Percentiles rank a stretch among this genome's conserved stretches.
phyloP scores from a whole-genome alignment of 352 stramenopile genomes.

The Hyaloperonospora brassicae region DNA sequence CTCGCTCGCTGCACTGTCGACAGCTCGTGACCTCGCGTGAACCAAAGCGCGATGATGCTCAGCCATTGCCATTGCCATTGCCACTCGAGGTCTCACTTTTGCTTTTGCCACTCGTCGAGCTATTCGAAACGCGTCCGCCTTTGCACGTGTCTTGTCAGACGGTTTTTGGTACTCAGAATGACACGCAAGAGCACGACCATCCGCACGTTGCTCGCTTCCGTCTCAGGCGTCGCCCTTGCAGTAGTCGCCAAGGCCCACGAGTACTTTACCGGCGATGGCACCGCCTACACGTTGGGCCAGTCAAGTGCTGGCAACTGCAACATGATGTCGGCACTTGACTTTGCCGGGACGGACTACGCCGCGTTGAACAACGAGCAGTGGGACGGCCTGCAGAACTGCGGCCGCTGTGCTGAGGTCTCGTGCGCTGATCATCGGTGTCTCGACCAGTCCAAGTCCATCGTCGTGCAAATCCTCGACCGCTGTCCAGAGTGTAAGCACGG shows the following conservation, averaged over 20 bases:
- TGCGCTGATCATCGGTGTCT: conserved; percentile 46
- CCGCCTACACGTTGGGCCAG: conserved; percentile 36
- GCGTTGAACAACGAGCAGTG: conserved; percentile 65
- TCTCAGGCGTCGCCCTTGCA: conserved; percentile 3
- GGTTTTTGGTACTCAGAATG: not conserved
- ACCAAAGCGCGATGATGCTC: too few species aligned
- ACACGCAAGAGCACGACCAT: conserved; percentile 8
- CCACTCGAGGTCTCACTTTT: conserved; percentile 6
- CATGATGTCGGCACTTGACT: conserved; percentile 31
- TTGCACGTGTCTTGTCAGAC: conserved; percentile 8
- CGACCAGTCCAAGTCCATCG: conserved; percentile 30
- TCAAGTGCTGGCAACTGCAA: conserved; percentile 42
- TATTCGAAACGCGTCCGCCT: conserved; percentile 5
- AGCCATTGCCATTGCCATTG: too few species aligned
- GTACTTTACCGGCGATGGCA: conserved; percentile 39
- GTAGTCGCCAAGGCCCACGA: conserved; percentile 15
- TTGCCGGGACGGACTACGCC: conserved; percentile 47
- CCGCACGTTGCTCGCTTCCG: conserved; percentile 4
- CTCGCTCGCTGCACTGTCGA: too few species aligned
- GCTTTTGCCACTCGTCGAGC: conserved; percentile 20
- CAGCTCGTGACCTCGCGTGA: too few species aligned
- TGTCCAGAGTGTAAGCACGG: conserved; percentile 68
- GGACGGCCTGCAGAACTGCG: conserved; percentile 46
- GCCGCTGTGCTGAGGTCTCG: conserved; percentile 56
- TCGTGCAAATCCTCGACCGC: conserved; percentile 60